Evolutionary conservation across 257 asterid genomes (phyloP).

Genomic region (Solanum etuberosum): DNA sequence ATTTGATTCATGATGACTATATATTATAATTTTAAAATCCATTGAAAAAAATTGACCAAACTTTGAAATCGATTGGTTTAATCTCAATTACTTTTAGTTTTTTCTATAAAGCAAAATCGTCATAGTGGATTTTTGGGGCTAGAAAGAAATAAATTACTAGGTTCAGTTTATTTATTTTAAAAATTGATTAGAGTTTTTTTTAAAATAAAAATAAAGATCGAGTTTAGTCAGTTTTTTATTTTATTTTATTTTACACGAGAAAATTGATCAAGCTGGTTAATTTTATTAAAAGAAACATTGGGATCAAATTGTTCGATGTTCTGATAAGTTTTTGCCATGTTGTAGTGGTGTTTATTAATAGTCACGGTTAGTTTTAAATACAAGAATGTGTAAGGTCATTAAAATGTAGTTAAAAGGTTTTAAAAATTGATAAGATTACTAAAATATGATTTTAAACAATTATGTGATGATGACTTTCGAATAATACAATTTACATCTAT

Average conservation of each 20-base stretch:
- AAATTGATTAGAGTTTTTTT: not conserved
- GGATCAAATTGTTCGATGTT: not conserved
- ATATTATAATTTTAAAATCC: not conserved
- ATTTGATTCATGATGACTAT: not conserved
- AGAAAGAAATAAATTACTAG: too few relatives aligned
- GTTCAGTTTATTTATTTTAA: not conserved
- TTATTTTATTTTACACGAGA: not conserved
- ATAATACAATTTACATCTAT: too few relatives aligned
- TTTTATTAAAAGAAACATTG: not conserved
- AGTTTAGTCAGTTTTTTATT: not conserved
- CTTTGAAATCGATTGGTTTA: not conserved
- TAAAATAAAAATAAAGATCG: accelerated
- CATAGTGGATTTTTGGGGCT: not conserved
- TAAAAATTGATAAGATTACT: too few relatives aligned
- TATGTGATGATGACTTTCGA: not conserved
- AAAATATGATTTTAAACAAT: not conserved
- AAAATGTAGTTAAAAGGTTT: too few relatives aligned
- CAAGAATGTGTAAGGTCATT: too few relatives aligned
- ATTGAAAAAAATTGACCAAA: not conserved
- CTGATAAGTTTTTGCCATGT: not conserved
- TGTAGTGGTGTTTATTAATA: too few relatives aligned
- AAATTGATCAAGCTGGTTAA: not conserved
- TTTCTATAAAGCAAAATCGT: not conserved
- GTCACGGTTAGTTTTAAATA: not conserved
- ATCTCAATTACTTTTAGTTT: not conserved